phyloP scores from a whole-genome alignment of 192 early-diverging fungal genomes.

The Thamnidium elegans region DNA sequence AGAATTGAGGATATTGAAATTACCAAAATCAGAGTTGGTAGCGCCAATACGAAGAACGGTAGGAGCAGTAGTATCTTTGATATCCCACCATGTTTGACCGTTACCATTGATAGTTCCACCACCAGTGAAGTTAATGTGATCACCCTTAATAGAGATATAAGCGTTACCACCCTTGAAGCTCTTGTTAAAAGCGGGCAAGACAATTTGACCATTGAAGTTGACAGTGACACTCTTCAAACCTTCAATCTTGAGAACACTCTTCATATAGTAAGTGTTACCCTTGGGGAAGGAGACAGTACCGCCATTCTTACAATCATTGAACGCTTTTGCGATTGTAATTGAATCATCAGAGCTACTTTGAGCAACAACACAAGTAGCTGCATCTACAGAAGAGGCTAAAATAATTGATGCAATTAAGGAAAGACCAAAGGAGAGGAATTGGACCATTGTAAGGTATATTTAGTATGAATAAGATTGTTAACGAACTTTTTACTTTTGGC shows the following conservation, averaged over 20 bases:
- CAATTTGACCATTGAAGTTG: conserved; percentile 14
- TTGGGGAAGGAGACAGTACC: conserved; percentile 24
- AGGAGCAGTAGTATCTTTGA: conserved; percentile 12
- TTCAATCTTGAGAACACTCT: conserved; percentile 8
- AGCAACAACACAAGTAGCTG: conserved; percentile 18
- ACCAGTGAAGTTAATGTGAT: conserved; percentile 14
- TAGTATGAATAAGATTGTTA: too few species aligned
- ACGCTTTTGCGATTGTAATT: conserved; percentile 16
- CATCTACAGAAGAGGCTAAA: conserved; percentile 1
- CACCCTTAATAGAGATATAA: conserved; percentile 10
- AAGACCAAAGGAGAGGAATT: too few species aligned
- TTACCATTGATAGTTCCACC: conserved; percentile 23
- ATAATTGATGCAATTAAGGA: too few species aligned
- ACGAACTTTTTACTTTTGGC: too few species aligned
- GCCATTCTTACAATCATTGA: conserved; percentile 20
- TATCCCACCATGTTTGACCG: conserved; percentile 20
- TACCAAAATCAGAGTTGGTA: conserved; percentile 19
- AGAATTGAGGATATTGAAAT: conserved; percentile 18
- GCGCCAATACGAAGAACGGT: conserved; percentile 8
- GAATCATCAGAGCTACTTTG: conserved; percentile 13
- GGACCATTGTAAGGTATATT: too few species aligned
- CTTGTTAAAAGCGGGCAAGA: conserved; percentile 9
- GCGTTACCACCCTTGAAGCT: conserved; percentile 4
- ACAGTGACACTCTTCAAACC: conserved; percentile 12
- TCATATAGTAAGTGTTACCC: conserved; percentile 21